phyloP scores from a whole-genome alignment of 2,329 filamentous ascomycete genomes.

The Arthrobotrys entomopaga region DNA sequence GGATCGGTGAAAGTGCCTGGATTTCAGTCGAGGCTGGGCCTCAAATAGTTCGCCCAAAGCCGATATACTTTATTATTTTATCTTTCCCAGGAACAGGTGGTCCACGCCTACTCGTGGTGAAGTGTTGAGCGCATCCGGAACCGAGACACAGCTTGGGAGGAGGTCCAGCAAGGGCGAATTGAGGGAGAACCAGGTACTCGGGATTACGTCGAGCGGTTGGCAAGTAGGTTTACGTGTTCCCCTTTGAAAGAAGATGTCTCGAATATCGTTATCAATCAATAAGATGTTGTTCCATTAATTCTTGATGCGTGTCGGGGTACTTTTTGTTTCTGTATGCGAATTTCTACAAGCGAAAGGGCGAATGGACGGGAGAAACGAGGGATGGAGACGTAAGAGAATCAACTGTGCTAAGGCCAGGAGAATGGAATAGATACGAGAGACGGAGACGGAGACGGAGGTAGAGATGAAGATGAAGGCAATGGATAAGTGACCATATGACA shows the following conservation, averaged over 20 bases:
- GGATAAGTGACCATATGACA: background rate
- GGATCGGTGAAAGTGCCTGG: no score
- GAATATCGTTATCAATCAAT: background rate
- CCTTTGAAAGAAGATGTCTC: no score
- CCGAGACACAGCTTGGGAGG: background rate
- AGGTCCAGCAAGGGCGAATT: background rate
- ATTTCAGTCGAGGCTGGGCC: background rate
- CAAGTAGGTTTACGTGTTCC: background rate
- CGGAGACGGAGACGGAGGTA: slow-evolving; percentile 2
- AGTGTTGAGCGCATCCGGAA: slow-evolving; percentile 26
- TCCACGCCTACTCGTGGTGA: background rate
- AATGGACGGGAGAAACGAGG: background rate
- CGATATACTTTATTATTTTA: slow-evolving; percentile 1
- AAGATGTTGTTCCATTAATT: background rate
- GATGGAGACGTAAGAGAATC: background rate
- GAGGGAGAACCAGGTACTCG: slow-evolving; percentile 18
- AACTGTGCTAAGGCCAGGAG: background rate
- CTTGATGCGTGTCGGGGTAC: background rate
- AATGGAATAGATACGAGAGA: background rate
- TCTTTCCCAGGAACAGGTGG: background rate
- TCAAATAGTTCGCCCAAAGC: background rate
- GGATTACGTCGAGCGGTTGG: background rate
- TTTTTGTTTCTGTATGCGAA: background rate
- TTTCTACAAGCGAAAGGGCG: slow-evolving; percentile 7
- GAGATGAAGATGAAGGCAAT: background rate